Conservation (phyloP, 306 rosid species). For the Rubus parviflorus region DNA sequence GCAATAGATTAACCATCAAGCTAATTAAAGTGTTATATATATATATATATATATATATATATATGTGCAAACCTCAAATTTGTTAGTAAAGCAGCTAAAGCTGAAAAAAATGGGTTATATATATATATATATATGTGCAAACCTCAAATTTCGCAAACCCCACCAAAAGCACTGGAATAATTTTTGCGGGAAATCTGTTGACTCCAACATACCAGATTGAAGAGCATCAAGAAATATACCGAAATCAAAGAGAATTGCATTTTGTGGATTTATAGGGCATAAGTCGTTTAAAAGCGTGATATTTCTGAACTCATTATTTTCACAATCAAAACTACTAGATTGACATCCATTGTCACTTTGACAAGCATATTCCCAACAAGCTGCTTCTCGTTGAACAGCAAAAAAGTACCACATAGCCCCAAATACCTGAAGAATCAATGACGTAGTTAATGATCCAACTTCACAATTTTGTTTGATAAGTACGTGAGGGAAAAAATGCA, state of each 20-base stretch:
- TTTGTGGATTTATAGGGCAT: not conserved
- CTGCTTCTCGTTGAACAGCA: not conserved
- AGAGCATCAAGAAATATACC: conserved; percentile 18
- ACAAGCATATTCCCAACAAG: not conserved
- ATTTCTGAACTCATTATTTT: not conserved
- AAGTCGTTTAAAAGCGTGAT: not conserved
- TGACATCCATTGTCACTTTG: not conserved
- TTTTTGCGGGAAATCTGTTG: conserved; percentile 23
- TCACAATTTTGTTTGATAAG: too few species aligned
- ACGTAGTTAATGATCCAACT: too few species aligned
- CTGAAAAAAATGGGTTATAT: too few species aligned
- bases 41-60: too few species aligned
- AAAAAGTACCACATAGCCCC: not conserved
- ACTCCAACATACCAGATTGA: conserved; percentile 22
- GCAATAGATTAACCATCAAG: too few species aligned
- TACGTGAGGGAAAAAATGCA: too few species aligned
- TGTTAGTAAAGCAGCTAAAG: too few species aligned
- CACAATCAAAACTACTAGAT: not conserved
- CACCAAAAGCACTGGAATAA: conserved; percentile 26
- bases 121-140: not conserved
- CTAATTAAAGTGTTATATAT: too few species aligned
- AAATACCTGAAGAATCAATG: not conserved
- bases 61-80: too few species aligned
- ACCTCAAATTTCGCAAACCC: conserved; percentile 38
- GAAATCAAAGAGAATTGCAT: not conserved